phyloP scores from a whole-genome alignment of 495 filamentous ascomycete genomes.

The Xylaria scruposa region DNA sequence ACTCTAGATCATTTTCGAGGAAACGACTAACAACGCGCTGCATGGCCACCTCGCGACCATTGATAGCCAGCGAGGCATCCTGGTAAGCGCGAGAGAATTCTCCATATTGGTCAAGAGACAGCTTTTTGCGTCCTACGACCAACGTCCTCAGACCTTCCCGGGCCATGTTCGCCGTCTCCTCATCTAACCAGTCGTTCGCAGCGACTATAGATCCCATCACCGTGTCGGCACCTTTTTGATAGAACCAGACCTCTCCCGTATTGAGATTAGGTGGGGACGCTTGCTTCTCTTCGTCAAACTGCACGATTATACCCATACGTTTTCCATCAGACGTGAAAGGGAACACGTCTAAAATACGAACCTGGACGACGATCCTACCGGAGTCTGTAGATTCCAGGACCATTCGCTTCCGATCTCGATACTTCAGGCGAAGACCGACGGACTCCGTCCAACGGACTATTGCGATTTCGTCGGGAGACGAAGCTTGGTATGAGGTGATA shows the following conservation, averaged over 20 bases:
- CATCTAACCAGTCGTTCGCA: slow-evolving; percentile 97
- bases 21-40: slow-evolving; percentile 77
- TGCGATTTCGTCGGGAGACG: slow-evolving; percentile 96
- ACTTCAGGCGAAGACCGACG: slow-evolving; percentile 82
- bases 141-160: slow-evolving; percentile 93
- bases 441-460: slow-evolving; percentile 96
- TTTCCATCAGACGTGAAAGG: slow-evolving; percentile 98
- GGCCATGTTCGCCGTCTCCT: slow-evolving; percentile 99
- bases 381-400: slow-evolving; percentile 79
- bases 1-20: slow-evolving; percentile 86
- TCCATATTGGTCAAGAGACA: slow-evolving; percentile 76
- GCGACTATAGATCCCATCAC: slow-evolving; percentile 95
- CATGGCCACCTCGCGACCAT: slow-evolving; percentile 80
- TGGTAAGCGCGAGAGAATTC: slow-evolving; percentile 79
- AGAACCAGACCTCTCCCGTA: slow-evolving; percentile 91
- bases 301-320: slow-evolving; percentile 96
- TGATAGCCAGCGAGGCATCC: slow-evolving; percentile 79
- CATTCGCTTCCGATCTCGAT: slow-evolving; percentile 87
- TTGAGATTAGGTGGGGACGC: slow-evolving; percentile 47
- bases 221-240: slow-evolving; percentile 97
- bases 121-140: slow-evolving; percentile 85
- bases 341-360: slow-evolving; percentile 90
- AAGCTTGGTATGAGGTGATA: slow-evolving; percentile 92
- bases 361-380: slow-evolving; percentile 79
- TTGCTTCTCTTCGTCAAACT: slow-evolving; percentile 67